Percentiles rank a stretch among this genome's conserved stretches.
These are phyloP conservation scores for Solanum chilense DNA, from an alignment of 257 asterid species.

Conservation along the genomic window DNA sequence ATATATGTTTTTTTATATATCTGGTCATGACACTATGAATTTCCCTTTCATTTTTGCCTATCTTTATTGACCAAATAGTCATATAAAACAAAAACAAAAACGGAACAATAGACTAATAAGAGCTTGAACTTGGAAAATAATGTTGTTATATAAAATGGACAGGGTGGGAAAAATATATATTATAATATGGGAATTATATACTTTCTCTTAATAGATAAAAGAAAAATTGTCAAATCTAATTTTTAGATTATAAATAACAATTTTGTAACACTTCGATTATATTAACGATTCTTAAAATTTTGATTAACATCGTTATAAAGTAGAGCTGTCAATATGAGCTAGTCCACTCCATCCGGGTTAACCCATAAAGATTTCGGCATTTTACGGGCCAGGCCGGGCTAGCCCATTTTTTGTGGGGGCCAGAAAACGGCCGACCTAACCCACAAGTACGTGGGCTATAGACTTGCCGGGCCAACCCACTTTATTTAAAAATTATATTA, in stretches of 20 bases:
- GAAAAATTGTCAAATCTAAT: not conserved
- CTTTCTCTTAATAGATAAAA: too few species aligned
- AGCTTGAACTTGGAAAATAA: not conserved
- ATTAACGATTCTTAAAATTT: too few species aligned
- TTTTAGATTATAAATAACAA: not conserved
- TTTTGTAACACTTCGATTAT: not conserved
- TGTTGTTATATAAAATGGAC: not conserved
- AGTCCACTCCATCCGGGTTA: rapidly evolving
- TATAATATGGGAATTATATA: not conserved
- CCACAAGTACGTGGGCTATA: too few species aligned
- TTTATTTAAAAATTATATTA: too few species aligned
- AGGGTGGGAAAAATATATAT: not conserved
- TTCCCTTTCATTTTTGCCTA: not conserved
- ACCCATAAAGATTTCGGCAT: too few species aligned
- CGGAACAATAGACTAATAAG: not conserved
- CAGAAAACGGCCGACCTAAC: too few species aligned
- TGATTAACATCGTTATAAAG: not conserved
- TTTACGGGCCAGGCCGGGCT: too few species aligned
- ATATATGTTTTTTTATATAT: too few species aligned
- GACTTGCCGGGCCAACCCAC: too few species aligned
- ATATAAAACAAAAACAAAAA: not conserved
- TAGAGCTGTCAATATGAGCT: too few species aligned
- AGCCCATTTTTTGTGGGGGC: too few species aligned
- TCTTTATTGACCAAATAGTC: not conserved
- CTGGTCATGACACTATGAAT: not conserved